Evolutionary conservation across 2,329 filamentous ascomycete species (phyloP).

Genomic region (Chlorencoelia australis): DNA sequence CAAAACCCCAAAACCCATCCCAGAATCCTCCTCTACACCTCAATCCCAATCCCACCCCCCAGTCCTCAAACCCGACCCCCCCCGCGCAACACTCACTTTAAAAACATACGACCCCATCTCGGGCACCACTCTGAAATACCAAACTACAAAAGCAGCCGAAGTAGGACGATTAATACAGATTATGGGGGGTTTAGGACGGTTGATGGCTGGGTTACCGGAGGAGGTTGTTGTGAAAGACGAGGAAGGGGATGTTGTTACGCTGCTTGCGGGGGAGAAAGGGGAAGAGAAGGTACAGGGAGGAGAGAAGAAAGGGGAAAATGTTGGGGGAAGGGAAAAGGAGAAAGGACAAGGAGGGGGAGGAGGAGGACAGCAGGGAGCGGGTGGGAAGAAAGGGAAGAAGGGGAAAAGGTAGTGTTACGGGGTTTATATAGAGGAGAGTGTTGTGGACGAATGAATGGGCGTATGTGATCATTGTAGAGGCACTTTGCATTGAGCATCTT

Average conservation of each 20-base stretch:
- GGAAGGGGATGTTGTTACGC: conserved; percentile 18
- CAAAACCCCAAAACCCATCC: conserved; percentile 22
- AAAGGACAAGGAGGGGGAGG: conserved; percentile 5
- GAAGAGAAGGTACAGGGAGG: conserved; percentile 66
- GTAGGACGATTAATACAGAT: conserved; percentile 70
- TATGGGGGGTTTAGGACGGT: conserved; percentile 64
- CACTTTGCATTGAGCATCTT: too few relatives aligned
- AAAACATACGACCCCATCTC: conserved; percentile 83
- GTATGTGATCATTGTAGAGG: too few relatives aligned
- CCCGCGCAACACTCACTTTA: conserved; percentile 63
- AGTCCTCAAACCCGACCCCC: conserved; percentile 34
- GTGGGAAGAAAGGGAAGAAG: conserved; percentile 2
- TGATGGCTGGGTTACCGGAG: conserved; percentile 47
- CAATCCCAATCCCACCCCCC: conserved; percentile 15
- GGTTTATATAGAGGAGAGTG: background rate
- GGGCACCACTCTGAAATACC: conserved; percentile 81
- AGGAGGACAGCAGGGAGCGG: too few relatives aligned
- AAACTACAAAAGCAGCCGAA: conserved; percentile 82
- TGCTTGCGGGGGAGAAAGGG: conserved; percentile 40
- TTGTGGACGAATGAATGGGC: too few relatives aligned
- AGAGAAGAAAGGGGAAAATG: conserved; percentile 39
- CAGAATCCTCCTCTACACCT: conserved; percentile 24
- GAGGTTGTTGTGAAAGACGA: conserved; percentile 23
- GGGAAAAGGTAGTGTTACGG: background rate
- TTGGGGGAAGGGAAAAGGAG: too few relatives aligned